phyloP scores from a whole-genome alignment of 768 basidiomycete species.

The Leucosporidium creatinivorum region DNA sequence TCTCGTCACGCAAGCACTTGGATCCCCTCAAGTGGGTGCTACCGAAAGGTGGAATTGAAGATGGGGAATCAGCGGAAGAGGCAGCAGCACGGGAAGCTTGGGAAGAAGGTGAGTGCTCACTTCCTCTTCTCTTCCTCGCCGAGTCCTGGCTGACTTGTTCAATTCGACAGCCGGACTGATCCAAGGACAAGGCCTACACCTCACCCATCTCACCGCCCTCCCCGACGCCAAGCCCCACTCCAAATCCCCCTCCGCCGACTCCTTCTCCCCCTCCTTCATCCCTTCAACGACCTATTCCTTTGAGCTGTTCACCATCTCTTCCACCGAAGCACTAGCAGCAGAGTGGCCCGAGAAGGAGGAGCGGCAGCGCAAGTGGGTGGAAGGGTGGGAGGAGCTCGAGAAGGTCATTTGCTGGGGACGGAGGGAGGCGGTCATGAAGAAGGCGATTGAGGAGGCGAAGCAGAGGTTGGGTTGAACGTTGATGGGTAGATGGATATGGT shows the following conservation, averaged over 20 bases:
- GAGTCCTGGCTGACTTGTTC: not conserved
- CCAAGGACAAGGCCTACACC: not conserved
- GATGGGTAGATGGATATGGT: too few relatives aligned
- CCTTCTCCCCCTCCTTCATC: constrained; percentile 14
- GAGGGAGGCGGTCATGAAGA: too few relatives aligned
- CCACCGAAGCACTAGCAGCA: not conserved
- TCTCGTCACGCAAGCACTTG: constrained; percentile 11
- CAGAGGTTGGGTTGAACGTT: too few relatives aligned
- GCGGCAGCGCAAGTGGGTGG: constrained; percentile 2
- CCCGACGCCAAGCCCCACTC: constrained; percentile 24
- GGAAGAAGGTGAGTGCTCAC: constrained; percentile 27
- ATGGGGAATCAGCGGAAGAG: constrained; percentile 1
- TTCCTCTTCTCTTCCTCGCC: not conserved
- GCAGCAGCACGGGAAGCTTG: constrained; percentile 20
- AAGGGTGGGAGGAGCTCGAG: constrained; percentile 17
- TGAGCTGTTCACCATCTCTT: constrained; percentile 25
- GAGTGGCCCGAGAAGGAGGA: constrained; percentile 28
- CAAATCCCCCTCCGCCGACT: constrained; percentile 14
- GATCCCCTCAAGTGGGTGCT: constrained; percentile 16
- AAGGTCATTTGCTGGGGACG: too few relatives aligned
- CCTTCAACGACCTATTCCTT: constrained; percentile 21
- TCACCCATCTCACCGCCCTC: constrained; percentile 20
- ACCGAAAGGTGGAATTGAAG: constrained; percentile 30
- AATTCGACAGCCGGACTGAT: constrained; percentile 3
- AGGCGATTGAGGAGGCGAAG: too few relatives aligned